A percentile compares a stretch with the other conserved stretches of the same genome.
phyloP scores from a whole-genome alignment of 1,284 basidiomycete species.

The Pterulicium gracile region DNA sequence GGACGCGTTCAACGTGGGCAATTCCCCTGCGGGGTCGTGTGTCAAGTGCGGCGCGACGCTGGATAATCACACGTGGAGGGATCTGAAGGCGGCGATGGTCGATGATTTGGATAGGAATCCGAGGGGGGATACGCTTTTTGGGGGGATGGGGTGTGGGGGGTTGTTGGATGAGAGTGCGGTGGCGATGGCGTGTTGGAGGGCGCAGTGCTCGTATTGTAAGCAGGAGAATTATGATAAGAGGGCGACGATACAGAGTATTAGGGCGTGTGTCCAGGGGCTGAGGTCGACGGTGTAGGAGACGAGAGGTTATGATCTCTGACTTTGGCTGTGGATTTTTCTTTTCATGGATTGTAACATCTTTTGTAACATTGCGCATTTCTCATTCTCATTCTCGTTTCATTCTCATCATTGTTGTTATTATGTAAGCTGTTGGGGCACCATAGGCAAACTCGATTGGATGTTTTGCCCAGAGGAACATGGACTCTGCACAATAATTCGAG shows the following conservation, averaged over 20 bases:
- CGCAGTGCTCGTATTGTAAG: conserved; percentile 1
- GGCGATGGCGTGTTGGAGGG: conserved; percentile 1
- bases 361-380: too few relatives aligned
- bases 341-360: too few relatives aligned
- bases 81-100: conserved; percentile 27
- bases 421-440: too few relatives aligned
- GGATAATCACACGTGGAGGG: conserved; percentile 29
- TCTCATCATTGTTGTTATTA: too few relatives aligned
- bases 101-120: conserved; percentile 28
- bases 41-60: conserved; percentile 27
- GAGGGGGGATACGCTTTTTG: conserved; percentile 22
- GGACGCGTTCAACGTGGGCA: conserved; percentile 31
- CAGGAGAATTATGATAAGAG: conserved; percentile 1
- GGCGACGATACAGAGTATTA: not conserved
- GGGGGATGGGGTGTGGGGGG: not conserved
- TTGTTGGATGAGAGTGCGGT: not conserved
- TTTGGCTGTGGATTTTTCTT: too few relatives aligned
- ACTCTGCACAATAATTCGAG: too few relatives aligned
- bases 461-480: too few relatives aligned
- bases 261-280: not conserved
- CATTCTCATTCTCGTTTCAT: too few relatives aligned
- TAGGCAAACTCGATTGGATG: too few relatives aligned
- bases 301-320: too few relatives aligned
- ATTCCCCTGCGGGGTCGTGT: conserved; percentile 22
- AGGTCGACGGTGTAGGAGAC: not conserved